These are phyloP conservation scores for Tetracladium marchalianum DNA, from an alignment of 495 filamentous ascomycete genomes.

Conservation along the genomic window DNA sequence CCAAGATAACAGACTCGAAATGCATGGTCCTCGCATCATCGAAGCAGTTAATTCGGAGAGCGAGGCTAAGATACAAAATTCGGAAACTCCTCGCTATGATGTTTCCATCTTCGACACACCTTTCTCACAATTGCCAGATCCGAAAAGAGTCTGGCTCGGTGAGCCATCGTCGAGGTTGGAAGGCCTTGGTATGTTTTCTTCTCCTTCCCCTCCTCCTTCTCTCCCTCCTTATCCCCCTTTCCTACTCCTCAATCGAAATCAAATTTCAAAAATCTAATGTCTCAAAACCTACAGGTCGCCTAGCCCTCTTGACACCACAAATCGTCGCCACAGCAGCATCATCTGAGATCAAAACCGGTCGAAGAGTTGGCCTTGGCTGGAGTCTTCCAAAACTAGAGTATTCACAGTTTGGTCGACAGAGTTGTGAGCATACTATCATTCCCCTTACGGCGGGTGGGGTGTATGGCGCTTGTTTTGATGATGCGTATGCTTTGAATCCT, in stretches of 20 bases:
- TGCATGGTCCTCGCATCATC: too few relatives aligned
- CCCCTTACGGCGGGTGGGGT: constrained; percentile 23
- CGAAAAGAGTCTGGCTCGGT: constrained; percentile 38
- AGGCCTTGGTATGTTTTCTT: constrained; percentile 29
- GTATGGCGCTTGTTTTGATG: constrained; percentile 14
- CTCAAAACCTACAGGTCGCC: constrained; percentile 25
- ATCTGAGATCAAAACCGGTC: constrained; percentile 41
- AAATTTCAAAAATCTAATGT: not conserved
- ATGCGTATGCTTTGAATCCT: constrained; percentile 20
- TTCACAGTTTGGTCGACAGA: constrained; percentile 32
- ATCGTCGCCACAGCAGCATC: constrained; percentile 37
- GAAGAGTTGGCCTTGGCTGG: constrained; percentile 42
- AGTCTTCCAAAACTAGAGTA: constrained; percentile 37
- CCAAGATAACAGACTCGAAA: too few relatives aligned
- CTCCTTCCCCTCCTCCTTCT: too few relatives aligned
- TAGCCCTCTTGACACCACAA: constrained; percentile 47
- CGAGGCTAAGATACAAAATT: too few relatives aligned
- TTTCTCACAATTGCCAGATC: constrained; percentile 41
- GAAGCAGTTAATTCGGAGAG: too few relatives aligned
- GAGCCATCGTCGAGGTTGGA: constrained; percentile 34
- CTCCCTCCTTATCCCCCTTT: too few relatives aligned
- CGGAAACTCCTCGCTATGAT: constrained; percentile 3
- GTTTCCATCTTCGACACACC: constrained; percentile 7
- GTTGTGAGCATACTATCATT: constrained; percentile 31
- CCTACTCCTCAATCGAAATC: not conserved